Base-by-base conservation (phyloP, 2,329 filamentous ascomycete genomes). In the Elsinoe australis region DNA sequence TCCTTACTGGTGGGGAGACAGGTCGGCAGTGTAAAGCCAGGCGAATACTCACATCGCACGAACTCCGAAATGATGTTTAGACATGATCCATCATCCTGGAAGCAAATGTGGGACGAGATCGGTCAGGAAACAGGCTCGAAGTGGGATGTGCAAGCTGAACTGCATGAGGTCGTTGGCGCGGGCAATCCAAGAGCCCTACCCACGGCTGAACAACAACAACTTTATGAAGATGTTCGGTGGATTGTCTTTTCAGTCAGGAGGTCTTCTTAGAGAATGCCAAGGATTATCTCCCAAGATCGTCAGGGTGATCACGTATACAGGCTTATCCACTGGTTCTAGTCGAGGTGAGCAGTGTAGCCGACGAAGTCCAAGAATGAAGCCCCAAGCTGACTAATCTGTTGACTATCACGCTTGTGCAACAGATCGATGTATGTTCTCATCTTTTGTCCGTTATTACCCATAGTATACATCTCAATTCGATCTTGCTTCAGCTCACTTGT, bases 1-100 rank as follows among this genome's bases (percentile, higher is more conserved):
- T 59, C 59, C 8, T 47, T 72, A 19, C 50, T 71, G 3, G 52
- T 70, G 35, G 69, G 69, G 12, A 55, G 65, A 14, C 65, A 69
- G 49, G 58, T 64, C 10, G 66, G 64, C 5, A 59, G 58, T 44
- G 44, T 56, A 12, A 48, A 60, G 22, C 52, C 64, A 10, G 61
- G 60, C 5, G 58, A 57, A 22, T 56, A 55, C n/a, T 26, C 42
- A 12, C 49, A 51, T n/a, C 36, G 53, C 12, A 42, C 56, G 1
- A 54, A 57, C 17, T 44, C 49, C 3, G 54, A 52, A 1, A 54
- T 51, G 41, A 56, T 61, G 49, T 70, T 58, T 50, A 58, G 61
- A 52, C 67, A 71, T 49, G 64, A 68, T 48, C 52, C 49, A 5
- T 61, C 61, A 34, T 62, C 61, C 3, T 70, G 65, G 56, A 49